A percentile compares a stretch with the other conserved stretches of the same genome.
These are phyloP conservation scores for Epichloe aotearoae DNA, from an alignment of 2,329 filamentous ascomycete genomes.

Conservation along the genomic window DNA sequence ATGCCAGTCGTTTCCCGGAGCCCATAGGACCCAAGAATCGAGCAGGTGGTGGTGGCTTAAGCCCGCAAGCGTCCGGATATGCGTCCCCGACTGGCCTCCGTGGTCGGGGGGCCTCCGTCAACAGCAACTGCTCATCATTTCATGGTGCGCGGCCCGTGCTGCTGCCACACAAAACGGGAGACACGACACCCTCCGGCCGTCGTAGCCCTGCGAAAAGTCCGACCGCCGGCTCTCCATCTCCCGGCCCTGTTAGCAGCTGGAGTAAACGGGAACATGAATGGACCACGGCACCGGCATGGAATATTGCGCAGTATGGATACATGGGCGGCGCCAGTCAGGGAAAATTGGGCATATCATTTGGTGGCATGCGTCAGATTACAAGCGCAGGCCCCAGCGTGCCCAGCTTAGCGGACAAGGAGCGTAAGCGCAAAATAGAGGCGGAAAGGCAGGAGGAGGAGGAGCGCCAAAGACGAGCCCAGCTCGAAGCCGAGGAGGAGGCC, in stretches of 20 bases:
- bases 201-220: slow-evolving; percentile 52
- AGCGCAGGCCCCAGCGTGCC: slow-evolving; percentile 68
- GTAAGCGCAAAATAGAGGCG: slow-evolving; percentile 44
- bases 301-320: slow-evolving; percentile 96
- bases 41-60: slow-evolving; percentile 35
- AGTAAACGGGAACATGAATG: slow-evolving; percentile 73
- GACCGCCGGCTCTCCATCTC: slow-evolving; percentile 32
- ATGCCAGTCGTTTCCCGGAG: slow-evolving; percentile 60
- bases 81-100: slow-evolving; percentile 33
- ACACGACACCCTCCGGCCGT: slow-evolving; percentile 36
- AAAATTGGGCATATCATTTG: slow-evolving; percentile 87
- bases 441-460: slow-evolving; percentile 47
- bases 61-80: slow-evolving; percentile 51
- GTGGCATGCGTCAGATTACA: slow-evolving; percentile 84
- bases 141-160: slow-evolving; percentile 28
- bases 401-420: slow-evolving; percentile 73
- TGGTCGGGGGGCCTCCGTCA: slow-evolving; percentile 37
- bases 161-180: slow-evolving; percentile 36
- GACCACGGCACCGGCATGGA: slow-evolving; percentile 82
- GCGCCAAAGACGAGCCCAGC: slow-evolving; percentile 30
- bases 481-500: slow-evolving; percentile 47
- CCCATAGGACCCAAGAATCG: slow-evolving; percentile 61
- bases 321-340: slow-evolving; percentile 96
- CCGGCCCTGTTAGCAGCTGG: slow-evolving; percentile 66
- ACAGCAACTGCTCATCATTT: slow-evolving; percentile 44